phyloP scores from a whole-genome alignment of 2,329 filamentous ascomycete genomes.

The Stemphylium beticola region DNA sequence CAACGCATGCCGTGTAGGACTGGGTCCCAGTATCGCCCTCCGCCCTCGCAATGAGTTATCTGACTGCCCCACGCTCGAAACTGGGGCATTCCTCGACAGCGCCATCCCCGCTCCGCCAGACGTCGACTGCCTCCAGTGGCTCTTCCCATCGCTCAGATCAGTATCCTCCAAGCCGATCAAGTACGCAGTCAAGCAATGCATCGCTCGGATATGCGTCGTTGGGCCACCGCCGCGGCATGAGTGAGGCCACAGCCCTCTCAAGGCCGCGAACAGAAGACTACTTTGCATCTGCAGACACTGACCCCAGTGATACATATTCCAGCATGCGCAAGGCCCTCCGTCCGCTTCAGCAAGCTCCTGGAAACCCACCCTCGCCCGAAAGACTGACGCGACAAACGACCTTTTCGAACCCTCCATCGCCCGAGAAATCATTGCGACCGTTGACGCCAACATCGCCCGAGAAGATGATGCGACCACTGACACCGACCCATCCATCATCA shows the following conservation, averaged over 20 bases:
- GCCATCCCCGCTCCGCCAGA: conserved; percentile 62
- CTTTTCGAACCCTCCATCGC: conserved; percentile 33
- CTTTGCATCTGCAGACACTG: conserved; percentile 50
- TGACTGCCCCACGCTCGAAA: conserved; percentile 47
- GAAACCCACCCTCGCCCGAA: conserved; percentile 27
- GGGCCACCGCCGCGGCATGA: conserved; percentile 76
- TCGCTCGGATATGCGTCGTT: conserved; percentile 60
- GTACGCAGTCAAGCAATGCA: conserved; percentile 74
- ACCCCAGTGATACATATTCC: conserved; percentile 71
- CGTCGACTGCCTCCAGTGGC: conserved; percentile 73
- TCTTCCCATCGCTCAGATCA: conserved; percentile 70
- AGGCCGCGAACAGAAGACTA: conserved; percentile 58
- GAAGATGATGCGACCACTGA: neutral
- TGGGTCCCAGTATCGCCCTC: conserved; percentile 15
- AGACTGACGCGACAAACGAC: conserved; percentile 1
- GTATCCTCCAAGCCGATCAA: conserved; percentile 66
- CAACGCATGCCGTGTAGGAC: conserved; percentile 38
- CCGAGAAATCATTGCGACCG: conserved; percentile 25
- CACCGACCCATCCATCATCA: conserved; percentile 34
- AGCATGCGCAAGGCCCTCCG: conserved; percentile 78
- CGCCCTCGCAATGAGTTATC: conserved; percentile 47
- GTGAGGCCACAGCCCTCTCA: conserved; percentile 69
- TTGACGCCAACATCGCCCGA: conserved; percentile 21
- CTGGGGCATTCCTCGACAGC: conserved; percentile 48
- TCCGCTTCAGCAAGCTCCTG: conserved; percentile 50